Evolutionary conservation across 176 grass and related monocot species (phyloP).

Genomic region (Sorghum bicolor): Sorghum_bicolor_NCBIv3 NC_012872.2:56083001-56083500

Average conservation of each 20-base stretch:
- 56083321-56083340: slow-evolving; percentile 17
- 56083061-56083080: slow-evolving; percentile 8
- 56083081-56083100: slow-evolving; percentile 28
- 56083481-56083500: neutral
- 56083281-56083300: slow-evolving; percentile 34
- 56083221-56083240: slow-evolving; percentile 28
- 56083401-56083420: slow-evolving; percentile 87
- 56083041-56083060: slow-evolving; percentile 19
- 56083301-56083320: slow-evolving; percentile 97
- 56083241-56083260: neutral
- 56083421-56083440: slow-evolving; percentile 26
- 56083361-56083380: slow-evolving; percentile 66
- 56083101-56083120: slow-evolving; percentile 72
- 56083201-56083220: slow-evolving; percentile 36
- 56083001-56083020: slow-evolving; percentile 27
- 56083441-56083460: neutral
- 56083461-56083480: neutral
- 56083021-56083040: slow-evolving; percentile 36
- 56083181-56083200: slow-evolving; percentile 68
- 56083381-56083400: slow-evolving; percentile 55
- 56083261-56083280: slow-evolving; percentile 22
- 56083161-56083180: slow-evolving; percentile 86
- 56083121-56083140: slow-evolving; percentile 79
- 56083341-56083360: slow-evolving; percentile 50
- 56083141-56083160: slow-evolving; percentile 89